These are phyloP conservation scores for Gossypium davidsonii DNA, from an alignment of 441 rosid species.

Conservation along the genomic window DNA sequence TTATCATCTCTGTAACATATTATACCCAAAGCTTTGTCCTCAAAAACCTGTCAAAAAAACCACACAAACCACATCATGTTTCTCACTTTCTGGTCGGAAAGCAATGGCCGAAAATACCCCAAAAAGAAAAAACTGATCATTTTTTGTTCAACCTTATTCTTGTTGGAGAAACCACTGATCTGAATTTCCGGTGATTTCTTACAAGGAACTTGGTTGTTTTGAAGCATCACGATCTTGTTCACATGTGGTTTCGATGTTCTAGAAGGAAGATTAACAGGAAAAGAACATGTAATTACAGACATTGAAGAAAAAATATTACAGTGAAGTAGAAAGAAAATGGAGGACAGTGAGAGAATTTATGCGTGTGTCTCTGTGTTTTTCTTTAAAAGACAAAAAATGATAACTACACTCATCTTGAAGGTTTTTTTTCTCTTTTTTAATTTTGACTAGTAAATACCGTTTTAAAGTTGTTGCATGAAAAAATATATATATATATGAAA, in stretches of 20 bases:
- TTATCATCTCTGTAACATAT: constrained; percentile 63
- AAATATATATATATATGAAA: accelerated
- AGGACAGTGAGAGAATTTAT: too few species aligned
- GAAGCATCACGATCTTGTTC: constrained; percentile 32
- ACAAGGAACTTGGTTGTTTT: constrained; percentile 30
- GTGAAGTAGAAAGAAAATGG: too few species aligned
- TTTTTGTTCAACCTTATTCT: constrained; percentile 40
- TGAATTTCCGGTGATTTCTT: constrained; percentile 26
- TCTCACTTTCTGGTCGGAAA: neutral
- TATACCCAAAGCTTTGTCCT: constrained; percentile 65
- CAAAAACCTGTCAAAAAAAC: constrained; percentile 45
- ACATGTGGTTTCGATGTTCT: constrained; percentile 25
- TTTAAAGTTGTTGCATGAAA: too few species aligned
- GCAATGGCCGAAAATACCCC: neutral
- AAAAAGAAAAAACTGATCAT: neutral
- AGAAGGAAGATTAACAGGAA: constrained; percentile 29
- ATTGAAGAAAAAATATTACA: constrained; percentile 5
- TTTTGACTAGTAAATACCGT: too few species aligned
- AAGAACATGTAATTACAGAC: constrained; percentile 38
- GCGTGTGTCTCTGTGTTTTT: too few species aligned
- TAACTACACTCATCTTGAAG: too few species aligned
- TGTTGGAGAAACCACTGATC: constrained; percentile 50
- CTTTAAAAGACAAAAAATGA: too few species aligned
- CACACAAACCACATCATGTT: neutral
- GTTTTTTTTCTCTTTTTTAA: too few species aligned